Evolutionary conservation across 768 basidiomycete genomes (phyloP).

Genomic region (Suillus weaverae): DNA sequence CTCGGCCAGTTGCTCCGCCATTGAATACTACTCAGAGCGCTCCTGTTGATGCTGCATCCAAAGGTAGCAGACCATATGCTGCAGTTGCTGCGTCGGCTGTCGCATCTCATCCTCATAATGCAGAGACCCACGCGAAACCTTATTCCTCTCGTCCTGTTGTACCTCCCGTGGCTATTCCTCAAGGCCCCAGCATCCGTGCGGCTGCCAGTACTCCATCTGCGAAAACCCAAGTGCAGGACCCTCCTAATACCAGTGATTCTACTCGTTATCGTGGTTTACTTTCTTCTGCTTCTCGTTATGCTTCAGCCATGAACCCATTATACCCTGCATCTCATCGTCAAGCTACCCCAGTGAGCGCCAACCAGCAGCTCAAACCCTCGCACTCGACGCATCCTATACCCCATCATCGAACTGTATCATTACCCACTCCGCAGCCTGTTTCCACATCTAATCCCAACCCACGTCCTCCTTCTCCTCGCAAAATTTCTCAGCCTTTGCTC

Average conservation of each 20-base stretch:
- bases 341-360: constrained; percentile 16
- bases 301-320: constrained; percentile 21
- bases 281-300: constrained; percentile 20
- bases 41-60: neutral
- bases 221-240: constrained; percentile 25
- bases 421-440: constrained; percentile 29
- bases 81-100: neutral
- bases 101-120: constrained; percentile 4
- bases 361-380: constrained; percentile 22
- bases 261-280: constrained; percentile 23
- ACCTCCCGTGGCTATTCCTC: constrained; percentile 13
- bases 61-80: neutral
- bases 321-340: constrained; percentile 26
- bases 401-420: constrained; percentile 39
- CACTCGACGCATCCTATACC: constrained; percentile 20
- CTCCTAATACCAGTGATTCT: constrained; percentile 17
- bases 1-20: neutral
- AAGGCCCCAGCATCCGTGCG: constrained; percentile 15
- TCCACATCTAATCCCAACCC: constrained; percentile 8
- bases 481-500: constrained; percentile 28
- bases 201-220: constrained; percentile 13
- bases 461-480: constrained; percentile 30
- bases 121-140: constrained; percentile 20
- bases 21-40: neutral
- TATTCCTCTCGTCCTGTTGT: constrained; percentile 21